A percentile compares a stretch with the other conserved stretches of the same genome.
These are phyloP conservation scores for Crucihimalaya himalaica DNA, from an alignment of 345 rosid genomes.

Conservation along the genomic window DNA sequence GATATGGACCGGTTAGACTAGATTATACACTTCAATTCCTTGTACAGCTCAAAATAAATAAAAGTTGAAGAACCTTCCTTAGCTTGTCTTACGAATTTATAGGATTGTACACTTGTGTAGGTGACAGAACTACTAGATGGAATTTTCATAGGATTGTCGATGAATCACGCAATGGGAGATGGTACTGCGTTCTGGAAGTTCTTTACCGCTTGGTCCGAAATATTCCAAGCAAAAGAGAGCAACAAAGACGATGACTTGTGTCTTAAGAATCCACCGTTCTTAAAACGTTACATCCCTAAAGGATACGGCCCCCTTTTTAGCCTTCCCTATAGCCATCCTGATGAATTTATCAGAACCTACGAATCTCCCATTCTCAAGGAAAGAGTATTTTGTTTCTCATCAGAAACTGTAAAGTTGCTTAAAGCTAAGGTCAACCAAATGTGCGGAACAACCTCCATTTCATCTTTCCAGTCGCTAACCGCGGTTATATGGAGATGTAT, in stretches of 20 bases:
- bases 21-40: background rate
- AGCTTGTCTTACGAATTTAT: conserved; percentile 43
- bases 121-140: conserved; percentile 71
- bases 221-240: conserved; percentile 49
- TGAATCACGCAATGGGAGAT: conserved; percentile 65
- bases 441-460: conserved; percentile 50
- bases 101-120: conserved; percentile 52
- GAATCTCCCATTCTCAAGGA: conserved; percentile 57
- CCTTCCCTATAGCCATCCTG: conserved; percentile 52
- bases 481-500: conserved; percentile 69
- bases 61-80: background rate
- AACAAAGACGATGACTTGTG: background rate
- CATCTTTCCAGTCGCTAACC: conserved; percentile 71
- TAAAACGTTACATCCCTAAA: conserved; percentile 60
- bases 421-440: conserved; percentile 57
- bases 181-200: conserved; percentile 76
- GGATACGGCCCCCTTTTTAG: conserved; percentile 46
- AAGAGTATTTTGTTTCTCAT: conserved; percentile 64
- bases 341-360: conserved; percentile 48
- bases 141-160: conserved; percentile 64
- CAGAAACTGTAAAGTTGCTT: conserved; percentile 51
- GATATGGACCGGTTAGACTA: background rate
- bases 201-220: conserved; percentile 64
- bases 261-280: conserved; percentile 52
- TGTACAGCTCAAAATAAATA: conserved; percentile 36